These are phyloP conservation scores for Coffea humblotiana DNA, from an alignment of 305 asterid species.

Conservation along the genomic window DNA sequence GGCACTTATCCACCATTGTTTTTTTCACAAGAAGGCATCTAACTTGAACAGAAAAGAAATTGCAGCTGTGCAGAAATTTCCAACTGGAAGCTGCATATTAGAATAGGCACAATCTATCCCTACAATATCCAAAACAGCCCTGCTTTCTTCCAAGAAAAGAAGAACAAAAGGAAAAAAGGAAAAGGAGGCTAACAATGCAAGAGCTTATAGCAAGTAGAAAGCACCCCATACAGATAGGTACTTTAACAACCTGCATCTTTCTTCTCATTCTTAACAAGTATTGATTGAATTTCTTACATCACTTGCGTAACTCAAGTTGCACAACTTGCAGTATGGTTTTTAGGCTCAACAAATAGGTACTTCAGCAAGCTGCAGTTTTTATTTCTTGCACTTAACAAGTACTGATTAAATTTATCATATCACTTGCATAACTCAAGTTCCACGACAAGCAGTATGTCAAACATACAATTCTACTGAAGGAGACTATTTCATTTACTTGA, in stretches of 20 bases:
- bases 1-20: not conserved
- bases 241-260: not conserved
- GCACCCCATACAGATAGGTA: not conserved
- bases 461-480: not conserved
- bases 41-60: not conserved
- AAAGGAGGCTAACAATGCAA: too few species aligned
- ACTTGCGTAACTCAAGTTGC: not conserved
- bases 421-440: not conserved
- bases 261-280: not conserved
- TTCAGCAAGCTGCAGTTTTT: not conserved
- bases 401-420: not conserved
- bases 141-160: not conserved
- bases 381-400: not conserved
- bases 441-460: not conserved
- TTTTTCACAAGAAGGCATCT: not conserved
- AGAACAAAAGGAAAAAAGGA: too few species aligned
- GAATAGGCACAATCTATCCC: not conserved
- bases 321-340: not conserved
- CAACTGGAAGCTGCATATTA: not conserved
- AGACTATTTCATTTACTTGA: not conserved
- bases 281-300: not conserved
- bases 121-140: not conserved
- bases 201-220: not conserved
- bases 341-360: too few species aligned
- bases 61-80: not conserved